These are phyloP conservation scores for Tuber microsphaerosporum DNA, from an alignment of 495 filamentous ascomycete genomes.

Conservation along the genomic window DNA sequence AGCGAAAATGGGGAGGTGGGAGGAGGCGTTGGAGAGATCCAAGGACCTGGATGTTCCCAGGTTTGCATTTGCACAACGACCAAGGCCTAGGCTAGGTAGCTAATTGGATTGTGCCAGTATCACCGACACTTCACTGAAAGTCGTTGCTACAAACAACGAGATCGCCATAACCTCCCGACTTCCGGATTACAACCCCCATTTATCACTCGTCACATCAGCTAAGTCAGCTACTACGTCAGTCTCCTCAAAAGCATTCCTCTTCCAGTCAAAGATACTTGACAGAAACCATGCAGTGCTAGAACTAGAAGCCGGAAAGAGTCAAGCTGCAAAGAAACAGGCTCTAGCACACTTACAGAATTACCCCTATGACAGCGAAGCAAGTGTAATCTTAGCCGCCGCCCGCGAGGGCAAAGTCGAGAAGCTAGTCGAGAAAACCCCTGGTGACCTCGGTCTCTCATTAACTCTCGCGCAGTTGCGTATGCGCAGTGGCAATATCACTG, in stretches of 20 bases:
- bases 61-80: constrained; percentile 46
- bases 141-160: constrained; percentile 70
- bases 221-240: constrained; percentile 50
- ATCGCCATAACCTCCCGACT: constrained; percentile 53
- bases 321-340: constrained; percentile 51
- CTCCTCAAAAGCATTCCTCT: constrained; percentile 52
- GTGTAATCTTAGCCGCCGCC: constrained; percentile 70
- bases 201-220: constrained; percentile 53
- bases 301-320: constrained; percentile 70
- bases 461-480: constrained; percentile 82
- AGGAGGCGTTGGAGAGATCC: constrained; percentile 63
- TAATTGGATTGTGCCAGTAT: constrained; percentile 54
- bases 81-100: background rate
- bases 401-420: constrained; percentile 66
- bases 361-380: constrained; percentile 20
- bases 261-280: constrained; percentile 60
- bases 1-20: constrained; percentile 60
- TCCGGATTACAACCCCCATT: constrained; percentile 63
- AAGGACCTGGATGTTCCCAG: constrained; percentile 57
- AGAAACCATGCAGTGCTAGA: constrained; percentile 66
- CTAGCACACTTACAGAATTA: constrained; percentile 44
- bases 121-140: constrained; percentile 65
- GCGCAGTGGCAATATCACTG: constrained; percentile 61
- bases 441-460: constrained; percentile 75
- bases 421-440: constrained; percentile 66